Conservation (phyloP, 2,329 filamentous ascomycete genomes). For the Alternaria viburni region DNA sequence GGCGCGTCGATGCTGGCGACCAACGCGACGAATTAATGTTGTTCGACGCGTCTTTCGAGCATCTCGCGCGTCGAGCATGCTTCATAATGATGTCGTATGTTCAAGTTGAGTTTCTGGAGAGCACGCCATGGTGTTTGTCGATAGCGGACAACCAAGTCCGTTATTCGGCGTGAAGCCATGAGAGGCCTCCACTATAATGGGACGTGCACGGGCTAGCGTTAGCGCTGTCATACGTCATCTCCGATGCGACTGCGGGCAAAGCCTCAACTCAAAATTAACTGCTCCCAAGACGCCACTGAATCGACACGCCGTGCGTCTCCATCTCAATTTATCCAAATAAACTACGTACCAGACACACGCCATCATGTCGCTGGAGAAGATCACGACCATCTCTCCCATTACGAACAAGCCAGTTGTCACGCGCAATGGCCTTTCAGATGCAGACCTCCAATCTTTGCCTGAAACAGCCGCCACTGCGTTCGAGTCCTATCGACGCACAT, state of each 20-base stretch:
- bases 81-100: neutral
- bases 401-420: slow-evolving; percentile 86
- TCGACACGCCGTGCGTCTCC: slow-evolving; percentile 8
- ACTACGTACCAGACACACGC: slow-evolving; percentile 8
- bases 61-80: neutral
- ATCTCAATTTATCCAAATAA: slow-evolving; percentile 24
- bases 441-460: slow-evolving; percentile 75
- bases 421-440: slow-evolving; percentile 73
- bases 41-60: neutral
- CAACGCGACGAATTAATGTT: neutral
- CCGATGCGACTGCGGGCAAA: slow-evolving; percentile 13
- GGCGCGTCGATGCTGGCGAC: neutral
- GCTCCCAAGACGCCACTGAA: slow-evolving; percentile 13
- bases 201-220: slow-evolving; percentile 12
- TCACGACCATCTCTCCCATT: slow-evolving; percentile 85
- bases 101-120: neutral
- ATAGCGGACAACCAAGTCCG: slow-evolving; percentile 5
- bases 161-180: slow-evolving; percentile 15
- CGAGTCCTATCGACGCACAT: slow-evolving; percentile 75
- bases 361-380: slow-evolving; percentile 61
- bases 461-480: slow-evolving; percentile 76
- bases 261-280: slow-evolving; percentile 25
- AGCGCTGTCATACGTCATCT: slow-evolving; percentile 20
- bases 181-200: slow-evolving; percentile 9
- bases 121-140: neutral